A percentile compares a stretch with the other conserved stretches of the same genome.
phyloP scores from a whole-genome alignment of 2,329 filamentous ascomycete species.

The Bipolaris victoriae region DNA sequence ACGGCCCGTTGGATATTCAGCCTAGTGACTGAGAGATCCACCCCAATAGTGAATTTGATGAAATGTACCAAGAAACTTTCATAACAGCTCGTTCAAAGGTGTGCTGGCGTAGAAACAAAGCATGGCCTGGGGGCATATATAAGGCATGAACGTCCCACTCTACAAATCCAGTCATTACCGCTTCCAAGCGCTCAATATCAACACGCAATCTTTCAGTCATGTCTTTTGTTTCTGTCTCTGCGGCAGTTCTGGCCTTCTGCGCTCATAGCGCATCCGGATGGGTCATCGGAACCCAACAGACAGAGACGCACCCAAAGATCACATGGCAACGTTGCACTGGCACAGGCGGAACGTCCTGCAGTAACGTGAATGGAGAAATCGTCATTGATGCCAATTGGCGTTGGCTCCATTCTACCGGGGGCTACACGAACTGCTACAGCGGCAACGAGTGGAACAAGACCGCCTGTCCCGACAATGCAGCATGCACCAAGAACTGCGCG shows the following conservation, averaged over 20 bases:
- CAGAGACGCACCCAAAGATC: conserved; percentile 52
- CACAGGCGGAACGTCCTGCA: conserved; percentile 42
- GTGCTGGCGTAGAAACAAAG: not conserved
- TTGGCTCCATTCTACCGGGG: conserved; percentile 52
- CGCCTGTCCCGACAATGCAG: conserved; percentile 42
- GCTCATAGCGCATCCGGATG: conserved; percentile 40
- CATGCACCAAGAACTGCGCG: conserved; percentile 45
- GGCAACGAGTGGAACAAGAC: conserved; percentile 51
- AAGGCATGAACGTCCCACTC: not conserved
- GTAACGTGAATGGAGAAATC: conserved; percentile 42
- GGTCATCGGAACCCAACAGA: conserved; percentile 42
- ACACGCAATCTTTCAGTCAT: conserved; percentile 14
- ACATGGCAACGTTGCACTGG: conserved; percentile 51
- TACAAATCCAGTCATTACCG: not conserved
- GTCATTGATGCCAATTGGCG: conserved; percentile 56
- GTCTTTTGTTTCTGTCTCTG: conserved; percentile 29
- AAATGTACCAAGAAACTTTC: not conserved
- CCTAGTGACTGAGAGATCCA: conserved; percentile 24
- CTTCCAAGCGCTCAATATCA: not conserved
- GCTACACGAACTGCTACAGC: conserved; percentile 49
- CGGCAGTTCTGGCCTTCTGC: conserved; percentile 32
- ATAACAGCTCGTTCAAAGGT: not conserved
- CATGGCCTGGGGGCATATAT: not conserved
- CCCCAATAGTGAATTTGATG: conserved; percentile 16
- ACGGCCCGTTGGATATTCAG: conserved; percentile 24